Conservation (phyloP, 75 land plant genomes). For the Isoetes taiwanensis region DNA sequence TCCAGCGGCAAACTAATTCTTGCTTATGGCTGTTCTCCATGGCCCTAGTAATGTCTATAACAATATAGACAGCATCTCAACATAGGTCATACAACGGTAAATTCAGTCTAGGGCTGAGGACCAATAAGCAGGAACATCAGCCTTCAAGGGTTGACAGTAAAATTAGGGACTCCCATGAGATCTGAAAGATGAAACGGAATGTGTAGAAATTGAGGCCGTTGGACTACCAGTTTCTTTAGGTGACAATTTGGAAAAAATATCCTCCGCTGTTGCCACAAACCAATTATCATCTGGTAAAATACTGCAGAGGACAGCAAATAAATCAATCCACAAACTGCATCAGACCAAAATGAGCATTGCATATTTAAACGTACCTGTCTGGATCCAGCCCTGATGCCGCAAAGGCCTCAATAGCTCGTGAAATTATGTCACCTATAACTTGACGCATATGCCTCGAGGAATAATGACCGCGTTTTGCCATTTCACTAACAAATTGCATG, state of each 20-base stretch:
- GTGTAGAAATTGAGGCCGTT: constrained; percentile 80
- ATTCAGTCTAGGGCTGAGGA: too few relatives aligned
- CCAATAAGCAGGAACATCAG: too few relatives aligned
- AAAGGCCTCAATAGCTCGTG: constrained; percentile 75
- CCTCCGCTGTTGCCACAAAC: constrained; percentile 67
- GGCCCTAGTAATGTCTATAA: too few relatives aligned
- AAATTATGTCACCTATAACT: constrained; percentile 61
- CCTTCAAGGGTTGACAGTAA: too few relatives aligned
- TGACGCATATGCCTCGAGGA: constrained; percentile 68
- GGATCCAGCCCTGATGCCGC: constrained; percentile 72
- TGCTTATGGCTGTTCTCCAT: too few relatives aligned
- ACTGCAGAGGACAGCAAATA: constrained; percentile 27
- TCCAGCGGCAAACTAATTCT: too few relatives aligned
- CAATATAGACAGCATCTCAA: too few relatives aligned
- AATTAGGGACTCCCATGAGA: constrained; percentile 50
- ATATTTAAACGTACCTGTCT: constrained; percentile 40
- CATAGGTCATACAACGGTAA: too few relatives aligned
- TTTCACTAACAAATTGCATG: constrained; percentile 80
- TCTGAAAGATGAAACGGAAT: constrained; percentile 58
- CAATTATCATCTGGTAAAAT: constrained; percentile 77
- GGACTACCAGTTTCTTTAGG: constrained; percentile 59
- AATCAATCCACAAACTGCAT: not conserved
- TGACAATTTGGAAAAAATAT: constrained; percentile 48
- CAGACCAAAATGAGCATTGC: not conserved
- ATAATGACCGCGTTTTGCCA: constrained; percentile 70